phyloP scores from a whole-genome alignment of 257 asterid species.

The Galeopsis tetrahit region DNA sequence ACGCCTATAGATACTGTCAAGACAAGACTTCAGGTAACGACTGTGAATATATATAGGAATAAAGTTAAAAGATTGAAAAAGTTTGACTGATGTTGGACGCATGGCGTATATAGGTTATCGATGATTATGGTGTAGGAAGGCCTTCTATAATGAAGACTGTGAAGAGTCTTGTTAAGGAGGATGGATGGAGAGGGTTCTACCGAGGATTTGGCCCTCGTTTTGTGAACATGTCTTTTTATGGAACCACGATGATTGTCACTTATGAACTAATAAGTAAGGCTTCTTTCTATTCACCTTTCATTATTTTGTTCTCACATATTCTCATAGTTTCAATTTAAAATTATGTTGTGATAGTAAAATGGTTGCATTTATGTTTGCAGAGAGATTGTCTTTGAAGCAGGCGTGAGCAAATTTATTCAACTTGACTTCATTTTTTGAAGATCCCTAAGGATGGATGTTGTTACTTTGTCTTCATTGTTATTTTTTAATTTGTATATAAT shows the following conservation, averaged over 20 bases:
- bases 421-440: too few relatives aligned
- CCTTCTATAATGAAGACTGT: conserved; percentile 81
- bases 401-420: too few relatives aligned
- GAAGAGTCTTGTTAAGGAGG: conserved; percentile 71
- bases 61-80: neutral
- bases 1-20: conserved; percentile 87
- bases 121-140: conserved; percentile 83
- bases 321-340: neutral
- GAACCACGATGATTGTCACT: conserved; percentile 93
- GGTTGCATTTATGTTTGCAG: too few relatives aligned
- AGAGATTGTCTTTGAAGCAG: too few relatives aligned
- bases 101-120: conserved; percentile 66
- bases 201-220: conserved; percentile 95
- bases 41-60: conserved; percentile 5
- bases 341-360: neutral
- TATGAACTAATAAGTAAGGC: conserved; percentile 84
- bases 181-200: conserved; percentile 93
- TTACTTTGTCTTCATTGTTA: too few relatives aligned
- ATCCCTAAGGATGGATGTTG: too few relatives aligned
- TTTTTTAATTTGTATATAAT: too few relatives aligned
- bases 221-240: conserved; percentile 86
- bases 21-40: conserved; percentile 83
- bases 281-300: neutral
- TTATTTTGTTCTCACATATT: neutral
- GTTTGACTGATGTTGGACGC: conserved; percentile 2